Evolutionary conservation across 352 stramenopile species (phyloP).

Genomic region (Peronospora destructor): DNA sequence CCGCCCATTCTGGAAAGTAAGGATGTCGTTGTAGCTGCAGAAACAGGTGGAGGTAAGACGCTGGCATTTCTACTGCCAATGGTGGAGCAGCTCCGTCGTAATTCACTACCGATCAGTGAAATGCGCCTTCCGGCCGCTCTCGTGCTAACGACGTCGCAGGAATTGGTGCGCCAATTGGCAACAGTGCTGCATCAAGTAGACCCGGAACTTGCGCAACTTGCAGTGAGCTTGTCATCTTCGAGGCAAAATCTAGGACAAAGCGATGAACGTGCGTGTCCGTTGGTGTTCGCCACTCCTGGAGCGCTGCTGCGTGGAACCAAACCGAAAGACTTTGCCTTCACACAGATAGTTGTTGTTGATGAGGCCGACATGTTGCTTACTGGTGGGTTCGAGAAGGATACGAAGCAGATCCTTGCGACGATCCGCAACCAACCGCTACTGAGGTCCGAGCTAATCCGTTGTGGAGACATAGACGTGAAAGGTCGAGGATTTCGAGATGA

Average conservation of each 20-base stretch:
- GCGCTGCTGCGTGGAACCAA: conserved; percentile 58
- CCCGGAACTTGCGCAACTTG: conserved; percentile 30
- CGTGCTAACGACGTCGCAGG: conserved; percentile 81
- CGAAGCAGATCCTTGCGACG: conserved; percentile 73
- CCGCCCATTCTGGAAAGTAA: conserved; percentile 39
- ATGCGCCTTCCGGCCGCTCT: conserved; percentile 54
- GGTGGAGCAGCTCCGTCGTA: conserved; percentile 33
- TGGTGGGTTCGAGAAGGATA: conserved; percentile 69
- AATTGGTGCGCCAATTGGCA: conserved; percentile 75
- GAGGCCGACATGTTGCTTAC: conserved; percentile 77
- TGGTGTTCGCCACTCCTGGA: conserved; percentile 62
- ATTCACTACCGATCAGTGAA: conserved; percentile 26
- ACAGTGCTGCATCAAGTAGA: conserved; percentile 38
- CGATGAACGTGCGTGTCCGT: conserved; percentile 26
- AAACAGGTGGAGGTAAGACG: conserved; percentile 95
- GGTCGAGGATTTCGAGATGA: conserved; percentile 14
- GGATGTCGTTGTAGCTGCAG: conserved; percentile 89
- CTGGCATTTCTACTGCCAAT: conserved; percentile 92
- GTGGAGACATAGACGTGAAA: conserved; percentile 8
- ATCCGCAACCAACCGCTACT: conserved; percentile 74
- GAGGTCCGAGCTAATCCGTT: conserved; percentile 35
- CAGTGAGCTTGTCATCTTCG: conserved; percentile 45
- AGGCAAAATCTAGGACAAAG: conserved; percentile 38
- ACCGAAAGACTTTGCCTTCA: conserved; percentile 68
- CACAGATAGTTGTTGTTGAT: conserved; percentile 64